These are phyloP conservation scores for Daldinia sp. DNA, from an alignment of 2,329 filamentous ascomycete genomes.

Conservation along the genomic window DNA sequence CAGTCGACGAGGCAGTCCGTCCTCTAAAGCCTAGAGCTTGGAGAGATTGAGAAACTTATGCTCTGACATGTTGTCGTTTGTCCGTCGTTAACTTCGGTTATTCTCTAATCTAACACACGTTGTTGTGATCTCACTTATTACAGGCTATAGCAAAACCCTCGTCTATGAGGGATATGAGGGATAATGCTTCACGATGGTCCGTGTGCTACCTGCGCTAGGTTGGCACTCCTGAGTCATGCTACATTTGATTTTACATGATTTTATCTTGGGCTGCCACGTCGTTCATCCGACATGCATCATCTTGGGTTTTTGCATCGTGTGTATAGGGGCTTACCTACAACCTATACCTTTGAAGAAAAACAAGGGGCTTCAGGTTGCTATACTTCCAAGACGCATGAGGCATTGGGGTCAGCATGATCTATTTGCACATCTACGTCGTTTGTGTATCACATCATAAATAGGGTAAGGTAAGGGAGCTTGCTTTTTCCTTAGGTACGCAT, in stretches of 20 bases:
- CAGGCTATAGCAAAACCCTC: slow-evolving; percentile 28
- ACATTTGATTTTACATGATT: slow-evolving; percentile 9
- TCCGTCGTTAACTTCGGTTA: slow-evolving; percentile 9
- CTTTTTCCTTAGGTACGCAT: slow-evolving; percentile 1
- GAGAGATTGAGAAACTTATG: no score
- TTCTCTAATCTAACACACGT: slow-evolving; percentile 35
- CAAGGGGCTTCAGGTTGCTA: background rate
- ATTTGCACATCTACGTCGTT: background rate
- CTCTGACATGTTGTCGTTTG: slow-evolving; percentile 4
- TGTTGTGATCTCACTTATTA: slow-evolving; percentile 33
- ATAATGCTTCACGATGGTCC: slow-evolving; percentile 1
- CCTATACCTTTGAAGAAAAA: background rate
- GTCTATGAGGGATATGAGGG: slow-evolving; percentile 15
- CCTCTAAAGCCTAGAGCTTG: background rate
- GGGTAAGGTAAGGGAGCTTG: slow-evolving; percentile 5
- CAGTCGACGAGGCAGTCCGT: background rate
- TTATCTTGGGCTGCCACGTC: slow-evolving; percentile 14
- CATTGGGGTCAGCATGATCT: background rate
- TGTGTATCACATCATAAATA: background rate
- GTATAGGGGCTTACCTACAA: slow-evolving; percentile 2
- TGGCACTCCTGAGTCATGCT: slow-evolving; percentile 4
- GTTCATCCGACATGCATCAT: slow-evolving; percentile 13
- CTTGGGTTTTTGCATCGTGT: slow-evolving; percentile 5
- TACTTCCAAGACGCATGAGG: slow-evolving; percentile 7
- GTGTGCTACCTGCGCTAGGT: background rate